Evolutionary conservation across 495 filamentous ascomycete genomes (phyloP).

Genomic region (Penicillium longicatenatum): DNA sequence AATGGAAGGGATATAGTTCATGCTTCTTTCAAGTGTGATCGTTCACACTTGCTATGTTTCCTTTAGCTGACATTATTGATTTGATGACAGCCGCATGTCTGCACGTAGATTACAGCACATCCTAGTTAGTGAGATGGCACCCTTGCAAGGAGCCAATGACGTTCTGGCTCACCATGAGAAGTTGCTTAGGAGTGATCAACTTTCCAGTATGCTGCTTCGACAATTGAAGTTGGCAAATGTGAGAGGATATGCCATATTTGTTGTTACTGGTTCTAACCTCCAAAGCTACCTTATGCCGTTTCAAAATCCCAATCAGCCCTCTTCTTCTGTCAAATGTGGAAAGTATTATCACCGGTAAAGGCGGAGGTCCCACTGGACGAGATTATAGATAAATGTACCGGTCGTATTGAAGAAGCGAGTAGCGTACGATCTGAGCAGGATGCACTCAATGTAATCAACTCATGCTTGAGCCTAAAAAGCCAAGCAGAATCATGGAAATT

Average conservation of each 20-base stretch:
- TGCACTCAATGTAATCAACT: neutral
- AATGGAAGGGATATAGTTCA: neutral
- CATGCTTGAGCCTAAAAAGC: neutral
- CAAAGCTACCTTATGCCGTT: slow-evolving; percentile 19
- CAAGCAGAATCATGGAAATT: slow-evolving; percentile 12
- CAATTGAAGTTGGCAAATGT: slow-evolving; percentile 21
- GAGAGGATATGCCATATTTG: neutral
- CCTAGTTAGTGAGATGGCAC: too few species aligned
- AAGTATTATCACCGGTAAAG: slow-evolving; percentile 6
- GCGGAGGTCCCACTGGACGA: slow-evolving; percentile 12
- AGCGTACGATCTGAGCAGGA: slow-evolving; percentile 6
- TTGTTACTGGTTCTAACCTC: neutral
- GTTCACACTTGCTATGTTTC: too few species aligned
- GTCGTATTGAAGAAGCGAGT: slow-evolving; percentile 10
- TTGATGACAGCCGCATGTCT: too few species aligned
- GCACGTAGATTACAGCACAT: too few species aligned
- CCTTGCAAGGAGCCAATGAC: slow-evolving; percentile 22
- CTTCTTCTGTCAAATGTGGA: slow-evolving; percentile 18
- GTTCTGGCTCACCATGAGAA: slow-evolving; percentile 15
- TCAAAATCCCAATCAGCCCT: slow-evolving; percentile 20
- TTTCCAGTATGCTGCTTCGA: slow-evolving; percentile 15
- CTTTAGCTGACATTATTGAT: too few species aligned
- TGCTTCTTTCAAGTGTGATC: too few species aligned
- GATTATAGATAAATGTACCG: slow-evolving; percentile 19
- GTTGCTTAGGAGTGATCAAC: slow-evolving; percentile 7